Conservation (phyloP, 257 asterid genomes). For the Solanum chmielewskii region DNA sequence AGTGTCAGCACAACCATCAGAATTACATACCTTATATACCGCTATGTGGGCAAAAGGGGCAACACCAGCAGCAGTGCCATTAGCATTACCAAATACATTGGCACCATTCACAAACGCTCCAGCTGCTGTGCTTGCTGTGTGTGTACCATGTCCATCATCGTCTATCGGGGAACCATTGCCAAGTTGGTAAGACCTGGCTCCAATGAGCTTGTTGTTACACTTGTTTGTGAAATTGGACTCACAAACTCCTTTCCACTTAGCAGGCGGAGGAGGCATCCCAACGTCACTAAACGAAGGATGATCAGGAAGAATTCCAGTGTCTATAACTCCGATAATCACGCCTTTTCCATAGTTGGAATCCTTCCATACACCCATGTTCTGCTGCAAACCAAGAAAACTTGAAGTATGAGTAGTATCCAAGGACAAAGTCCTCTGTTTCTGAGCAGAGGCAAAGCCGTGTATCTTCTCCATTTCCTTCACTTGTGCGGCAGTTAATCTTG, state of each 20-base stretch:
- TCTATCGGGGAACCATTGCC: constrained; percentile 10
- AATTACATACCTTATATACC: constrained; percentile 21
- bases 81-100: constrained; percentile 25
- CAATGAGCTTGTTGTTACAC: constrained; percentile 47
- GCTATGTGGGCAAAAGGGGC: constrained; percentile 57
- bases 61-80: constrained; percentile 41
- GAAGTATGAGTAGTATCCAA: constrained; percentile 41
- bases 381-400: constrained; percentile 33
- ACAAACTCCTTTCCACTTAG: constrained; percentile 40
- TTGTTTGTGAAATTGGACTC: constrained; percentile 2
- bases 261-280: constrained; percentile 43
- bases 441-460: constrained; percentile 21
- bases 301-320: constrained; percentile 25
- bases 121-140: constrained; percentile 40
- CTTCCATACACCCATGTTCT: constrained; percentile 33
- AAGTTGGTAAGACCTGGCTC: constrained; percentile 13
- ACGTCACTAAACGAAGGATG: constrained; percentile 43
- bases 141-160: constrained; percentile 40
- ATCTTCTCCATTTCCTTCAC: constrained; percentile 21
- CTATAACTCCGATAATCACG: constrained; percentile 37
- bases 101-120: constrained; percentile 42
- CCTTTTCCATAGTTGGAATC: constrained; percentile 40
- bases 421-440: constrained; percentile 7
- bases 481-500: constrained; percentile 20
- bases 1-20: constrained; percentile 11